Evolutionary conservation across 208 protist species (phyloP).

Genomic region (Crithidia acanthocephali): DNA sequence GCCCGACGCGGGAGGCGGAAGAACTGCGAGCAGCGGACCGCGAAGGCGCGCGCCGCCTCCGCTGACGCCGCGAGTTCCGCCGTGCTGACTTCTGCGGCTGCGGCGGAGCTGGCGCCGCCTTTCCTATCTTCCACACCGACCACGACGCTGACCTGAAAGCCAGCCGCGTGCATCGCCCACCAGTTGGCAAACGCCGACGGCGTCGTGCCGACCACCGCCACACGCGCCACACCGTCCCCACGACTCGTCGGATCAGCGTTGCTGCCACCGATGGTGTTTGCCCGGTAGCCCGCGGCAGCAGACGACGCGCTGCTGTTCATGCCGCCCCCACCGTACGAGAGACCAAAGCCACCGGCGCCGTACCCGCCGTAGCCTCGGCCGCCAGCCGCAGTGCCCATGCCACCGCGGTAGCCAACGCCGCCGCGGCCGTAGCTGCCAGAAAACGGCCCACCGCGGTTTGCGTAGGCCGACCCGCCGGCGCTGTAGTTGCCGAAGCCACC

Average conservation of each 20-base stretch:
- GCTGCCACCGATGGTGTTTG: neutral
- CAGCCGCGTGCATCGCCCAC: conserved; percentile 28
- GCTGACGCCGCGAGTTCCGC: conserved; percentile 14
- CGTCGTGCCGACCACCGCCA: conserved; percentile 23
- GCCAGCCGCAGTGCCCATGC: neutral
- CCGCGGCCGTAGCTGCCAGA: neutral
- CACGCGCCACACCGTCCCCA: conserved; percentile 22
- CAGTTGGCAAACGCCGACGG: conserved; percentile 12
- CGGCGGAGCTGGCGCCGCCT: neutral
- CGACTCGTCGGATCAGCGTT: neutral
- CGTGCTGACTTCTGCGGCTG: neutral
- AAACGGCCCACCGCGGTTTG: neutral
- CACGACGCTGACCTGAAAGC: conserved; percentile 26
- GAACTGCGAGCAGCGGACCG: conserved; percentile 24
- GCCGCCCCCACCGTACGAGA: neutral
- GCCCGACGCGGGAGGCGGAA: conserved; percentile 9
- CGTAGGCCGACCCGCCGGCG: conserved; percentile 2
- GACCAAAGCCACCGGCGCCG: conserved; percentile 1
- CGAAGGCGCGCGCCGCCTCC: conserved; percentile 22
- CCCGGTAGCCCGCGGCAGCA: neutral
- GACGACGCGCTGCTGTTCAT: neutral
- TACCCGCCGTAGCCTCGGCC: neutral
- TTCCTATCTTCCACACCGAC: conserved; percentile 23
- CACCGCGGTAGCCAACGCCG: neutral
- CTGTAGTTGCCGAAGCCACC: conserved; percentile 19